Evolutionary conservation across 805 yeast species (phyloP), one percentile per base, ranked within the genome.

Genomic region (Wickerhamomyces hampshirensis): DNA sequence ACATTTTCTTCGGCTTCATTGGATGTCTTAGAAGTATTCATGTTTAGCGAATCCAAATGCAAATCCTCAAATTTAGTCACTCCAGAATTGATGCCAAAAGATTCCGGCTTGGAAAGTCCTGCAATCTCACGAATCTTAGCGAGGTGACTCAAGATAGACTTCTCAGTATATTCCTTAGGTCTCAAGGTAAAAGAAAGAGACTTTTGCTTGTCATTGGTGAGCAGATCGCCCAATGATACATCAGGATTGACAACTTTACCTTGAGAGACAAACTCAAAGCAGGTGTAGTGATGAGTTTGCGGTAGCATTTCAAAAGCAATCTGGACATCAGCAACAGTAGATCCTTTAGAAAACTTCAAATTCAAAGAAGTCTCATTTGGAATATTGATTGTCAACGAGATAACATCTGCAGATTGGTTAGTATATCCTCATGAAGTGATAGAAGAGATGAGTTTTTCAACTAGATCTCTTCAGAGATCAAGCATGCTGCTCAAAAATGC

Each of bases 141-240:
- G 28, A 86, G 56, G 56, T 87, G 95, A 18, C 71, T 73, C 42
- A 76, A 64, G 19, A 84, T 79, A 21, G 70, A 63, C 29, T 71
- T 66, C 54, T 75, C 79, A 40, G 70, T 77, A 64, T 85, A 85
- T 1, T 80, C 65, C 35, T 68, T 71, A 38, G 74, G 74, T 26
- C 60, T 67, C 43, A 84, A 56, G 13, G 56, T 59, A 33, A 84
- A 54, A 1, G 54, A 44, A n/a, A 75, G 48, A 10, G 53, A 58
- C 28, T 51, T 55, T 26, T 52, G 58, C n/a, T 31, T 21, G 4
- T 31, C 39, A 21, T 34, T 40, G 5, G 44, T 34, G 10, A 47
- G 6, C 16, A 65, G 44, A 1, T 56, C 63, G 8, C 46, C 51
- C 19, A 58, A 48, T 34, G 54, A 50, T 18, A 49, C 43, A 15